phyloP scores from a whole-genome alignment of 495 filamentous ascomycete species.

The Hyaloscypha hepaticicola region DNA sequence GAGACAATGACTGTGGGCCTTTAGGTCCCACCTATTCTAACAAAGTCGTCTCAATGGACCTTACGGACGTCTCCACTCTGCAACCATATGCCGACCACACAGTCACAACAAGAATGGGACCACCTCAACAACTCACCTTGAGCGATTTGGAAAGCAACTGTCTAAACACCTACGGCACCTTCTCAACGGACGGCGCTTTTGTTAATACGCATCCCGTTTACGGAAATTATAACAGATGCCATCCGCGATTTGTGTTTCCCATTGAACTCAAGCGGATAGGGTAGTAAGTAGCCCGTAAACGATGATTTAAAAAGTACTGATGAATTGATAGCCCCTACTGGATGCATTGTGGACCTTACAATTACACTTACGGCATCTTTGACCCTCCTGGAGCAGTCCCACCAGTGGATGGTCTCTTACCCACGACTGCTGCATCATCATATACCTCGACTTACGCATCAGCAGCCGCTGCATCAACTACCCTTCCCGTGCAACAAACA shows the following conservation, averaged over 20 bases:
- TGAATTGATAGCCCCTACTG: conserved; percentile 14
- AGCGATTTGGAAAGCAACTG: conserved; percentile 13
- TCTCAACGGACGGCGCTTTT: neutral
- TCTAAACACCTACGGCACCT: neutral
- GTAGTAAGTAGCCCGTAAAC: conserved; percentile 12
- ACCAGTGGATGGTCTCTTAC: conserved; percentile 3
- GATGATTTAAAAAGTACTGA: neutral
- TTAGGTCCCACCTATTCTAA: conserved; percentile 23
- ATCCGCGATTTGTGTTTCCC: conserved; percentile 19
- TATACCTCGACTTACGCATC: neutral
- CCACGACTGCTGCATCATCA: neutral
- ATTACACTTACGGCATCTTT: conserved; percentile 18
- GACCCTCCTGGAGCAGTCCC: conserved; percentile 28
- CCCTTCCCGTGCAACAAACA: neutral
- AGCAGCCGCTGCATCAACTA: neutral
- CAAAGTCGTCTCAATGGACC: conserved; percentile 18
- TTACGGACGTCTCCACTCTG: conserved; percentile 21
- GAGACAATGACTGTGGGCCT: conserved; percentile 16
- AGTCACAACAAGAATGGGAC: conserved; percentile 9
- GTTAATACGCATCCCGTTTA: conserved; percentile 14
- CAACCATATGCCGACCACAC: conserved; percentile 21
- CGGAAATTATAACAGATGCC: conserved; percentile 20
- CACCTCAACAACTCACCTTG: conserved; percentile 8
- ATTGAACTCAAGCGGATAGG: conserved; percentile 15
- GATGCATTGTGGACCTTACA: conserved; percentile 16